A percentile compares a stretch with the other conserved stretches of the same genome.
Evolutionary conservation across 202 grass and related monocot species (phyloP).

Genomic region (Miscanthus sacchariflorus): DNA sequence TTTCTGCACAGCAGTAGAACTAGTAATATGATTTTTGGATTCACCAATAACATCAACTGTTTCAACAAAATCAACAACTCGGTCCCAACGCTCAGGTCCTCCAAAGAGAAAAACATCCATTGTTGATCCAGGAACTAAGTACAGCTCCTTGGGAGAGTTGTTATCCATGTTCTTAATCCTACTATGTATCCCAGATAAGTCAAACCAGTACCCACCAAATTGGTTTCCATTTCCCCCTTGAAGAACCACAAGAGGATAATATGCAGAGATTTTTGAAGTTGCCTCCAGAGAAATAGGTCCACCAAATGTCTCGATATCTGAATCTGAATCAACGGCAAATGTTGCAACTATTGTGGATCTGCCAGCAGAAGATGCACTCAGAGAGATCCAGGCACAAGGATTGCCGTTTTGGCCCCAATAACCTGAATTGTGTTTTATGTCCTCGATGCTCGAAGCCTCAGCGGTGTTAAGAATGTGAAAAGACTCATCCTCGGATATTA

Average conservation of each 20-base stretch:
- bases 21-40: slow-evolving; percentile 44
- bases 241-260: slow-evolving; percentile 79
- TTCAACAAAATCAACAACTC: slow-evolving; percentile 80
- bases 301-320: slow-evolving; percentile 50
- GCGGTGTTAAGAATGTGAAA: slow-evolving; percentile 74
- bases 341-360: slow-evolving; percentile 73
- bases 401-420: slow-evolving; percentile 52
- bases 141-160: slow-evolving; percentile 69
- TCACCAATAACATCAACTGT: slow-evolving; percentile 67
- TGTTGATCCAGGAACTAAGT: slow-evolving; percentile 87
- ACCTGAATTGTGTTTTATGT: slow-evolving; percentile 40
- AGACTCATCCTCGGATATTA: slow-evolving; percentile 70
- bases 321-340: slow-evolving; percentile 61
- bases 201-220: slow-evolving; percentile 95
- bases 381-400: slow-evolving; percentile 79
- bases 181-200: slow-evolving; percentile 58
- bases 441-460: slow-evolving; percentile 37
- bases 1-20: slow-evolving; percentile 65
- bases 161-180: slow-evolving; percentile 55
- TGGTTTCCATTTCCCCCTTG: slow-evolving; percentile 84
- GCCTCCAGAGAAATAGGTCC: slow-evolving; percentile 72
- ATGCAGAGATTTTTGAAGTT: slow-evolving; percentile 74
- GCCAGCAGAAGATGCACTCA: slow-evolving; percentile 75
- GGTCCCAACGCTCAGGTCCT: slow-evolving; percentile 85
- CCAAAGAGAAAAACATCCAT: slow-evolving; percentile 91